Base-by-base conservation (phyloP, 768 basidiomycete species). In the Pleurotus ostreatus region DNA sequence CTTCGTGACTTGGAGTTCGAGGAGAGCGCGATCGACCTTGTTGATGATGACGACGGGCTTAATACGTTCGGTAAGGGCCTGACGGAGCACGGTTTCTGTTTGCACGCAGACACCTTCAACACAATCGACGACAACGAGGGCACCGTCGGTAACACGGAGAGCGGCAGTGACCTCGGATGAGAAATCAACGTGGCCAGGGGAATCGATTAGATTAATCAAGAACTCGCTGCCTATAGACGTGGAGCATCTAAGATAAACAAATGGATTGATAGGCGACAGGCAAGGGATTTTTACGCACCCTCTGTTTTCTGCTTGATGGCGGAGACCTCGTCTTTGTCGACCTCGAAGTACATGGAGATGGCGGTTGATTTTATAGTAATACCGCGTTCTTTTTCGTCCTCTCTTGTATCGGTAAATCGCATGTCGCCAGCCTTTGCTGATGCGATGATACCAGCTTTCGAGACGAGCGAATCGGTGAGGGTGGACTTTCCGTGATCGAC, bases 401-500 rank as follows among this genome's bases (percentile, higher is more conserved):
- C 85, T 78, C 96, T 83, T 58, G 97, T 98, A 74, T 98, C 94
- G 55, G 93, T 98, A 72, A 95, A 98, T 59, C 96, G 92, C 84
- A 92, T 81, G 58, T 97, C 94, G 70, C 97, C 97, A 58, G 97
- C 93, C 72, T 97, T 96, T 68, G 92, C 78, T 43, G 80, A 76
- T 59, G 97, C 96, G 65, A 99, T 98, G 72, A 99, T 99, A 83
- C 97, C 97, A 61, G 97, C 97, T 80, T 98, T 98, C 62, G 96
- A 95, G 70, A 99, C 95, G 45, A 99, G 82, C 41, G 96, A 98
- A 75, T 99, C 97, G 63, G 97, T 98, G 64, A 99, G 86, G 65
- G 97, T 99, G 56, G 97, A 99, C 77, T 99, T 99, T 78, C 97
- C 97, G 79, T 99, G 97, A 76, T 99, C 97, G 84, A 99, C 97